These are phyloP conservation scores for Podaxis pistillaris DNA, from an alignment of 768 basidiomycete genomes.

Conservation along the genomic window DNA sequence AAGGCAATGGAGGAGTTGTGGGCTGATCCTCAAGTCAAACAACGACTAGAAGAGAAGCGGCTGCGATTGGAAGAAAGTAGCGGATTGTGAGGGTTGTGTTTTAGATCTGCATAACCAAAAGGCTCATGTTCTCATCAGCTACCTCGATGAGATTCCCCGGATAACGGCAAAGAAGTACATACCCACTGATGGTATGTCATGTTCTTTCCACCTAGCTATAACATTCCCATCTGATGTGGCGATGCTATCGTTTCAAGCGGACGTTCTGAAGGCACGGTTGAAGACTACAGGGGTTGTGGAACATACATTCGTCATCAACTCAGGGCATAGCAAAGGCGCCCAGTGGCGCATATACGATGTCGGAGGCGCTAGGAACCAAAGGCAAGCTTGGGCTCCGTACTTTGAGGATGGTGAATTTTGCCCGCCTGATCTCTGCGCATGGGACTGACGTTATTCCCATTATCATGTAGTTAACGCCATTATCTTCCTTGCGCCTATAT, in stretches of 20 bases:
- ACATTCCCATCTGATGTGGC: not conserved
- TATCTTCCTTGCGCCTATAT: slow-evolving; percentile 87
- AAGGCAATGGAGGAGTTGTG: slow-evolving; percentile 73
- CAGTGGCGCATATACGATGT: slow-evolving; percentile 88
- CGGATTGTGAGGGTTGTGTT: slow-evolving; percentile 68
- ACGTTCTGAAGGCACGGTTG: slow-evolving; percentile 77
- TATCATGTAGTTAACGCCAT: slow-evolving; percentile 70
- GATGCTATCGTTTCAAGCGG: slow-evolving; percentile 40
- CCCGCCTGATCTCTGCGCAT: not conserved
- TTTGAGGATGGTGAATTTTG: slow-evolving; percentile 72
- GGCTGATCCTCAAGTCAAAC: slow-evolving; percentile 67
- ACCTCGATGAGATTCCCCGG: slow-evolving; percentile 76
- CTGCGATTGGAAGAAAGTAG: slow-evolving; percentile 79
- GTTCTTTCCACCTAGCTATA: slow-evolving; percentile 7
- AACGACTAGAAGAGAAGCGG: slow-evolving; percentile 60
- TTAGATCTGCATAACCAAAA: slow-evolving; percentile 11
- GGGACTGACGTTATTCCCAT: slow-evolving; percentile 13
- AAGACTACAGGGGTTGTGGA: slow-evolving; percentile 84
- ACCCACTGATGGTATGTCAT: slow-evolving; percentile 63
- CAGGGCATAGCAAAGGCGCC: slow-evolving; percentile 52
- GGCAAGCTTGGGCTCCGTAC: slow-evolving; percentile 87
- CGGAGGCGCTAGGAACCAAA: slow-evolving; percentile 76
- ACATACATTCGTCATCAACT: slow-evolving; percentile 68
- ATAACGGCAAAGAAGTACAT: slow-evolving; percentile 82
- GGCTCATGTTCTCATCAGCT: slow-evolving; percentile 41